phyloP scores from a whole-genome alignment of 305 asterid genomes.

The Rubia tinctorum region DNA sequence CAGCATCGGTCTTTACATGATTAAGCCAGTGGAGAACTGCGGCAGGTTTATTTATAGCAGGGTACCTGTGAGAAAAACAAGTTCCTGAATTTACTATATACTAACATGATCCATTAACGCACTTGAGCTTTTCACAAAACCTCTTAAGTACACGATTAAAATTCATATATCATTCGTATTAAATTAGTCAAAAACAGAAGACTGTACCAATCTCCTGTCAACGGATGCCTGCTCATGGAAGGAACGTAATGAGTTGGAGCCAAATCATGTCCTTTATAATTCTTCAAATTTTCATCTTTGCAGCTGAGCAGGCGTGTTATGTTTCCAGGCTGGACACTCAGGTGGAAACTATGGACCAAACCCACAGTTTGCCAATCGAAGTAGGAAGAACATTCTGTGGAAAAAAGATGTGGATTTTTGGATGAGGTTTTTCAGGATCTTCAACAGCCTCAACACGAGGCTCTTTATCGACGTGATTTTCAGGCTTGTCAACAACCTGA shows the following conservation, averaged over 20 bases:
- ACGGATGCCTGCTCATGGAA: constrained; percentile 98
- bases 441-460: constrained; percentile 38
- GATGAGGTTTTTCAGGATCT: constrained; percentile 53
- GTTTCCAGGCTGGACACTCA: constrained; percentile 90
- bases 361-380: constrained; percentile 99
- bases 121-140: neutral
- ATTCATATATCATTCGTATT: neutral
- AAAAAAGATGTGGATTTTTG: constrained; percentile 91
- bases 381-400: constrained; percentile 85
- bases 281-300: constrained; percentile 80
- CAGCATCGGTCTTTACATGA: constrained; percentile 85
- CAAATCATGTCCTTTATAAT: constrained; percentile 81
- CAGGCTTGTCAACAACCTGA: constrained; percentile 42
- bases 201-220: constrained; percentile 88
- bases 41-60: constrained; percentile 95
- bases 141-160: neutral
- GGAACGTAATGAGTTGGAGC: constrained; percentile 97
- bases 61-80: constrained; percentile 64
- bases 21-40: constrained; percentile 93
- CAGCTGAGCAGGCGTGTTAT: constrained; percentile 92
- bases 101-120: no score
- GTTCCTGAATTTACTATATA: constrained; percentile 7
- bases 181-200: neutral
- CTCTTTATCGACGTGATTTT: constrained; percentile 2
- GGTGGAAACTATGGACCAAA: constrained; percentile 82